Evolutionary conservation across 345 rosid genomes (phyloP).

Genomic region (Hypericum androsaemum): DNA sequence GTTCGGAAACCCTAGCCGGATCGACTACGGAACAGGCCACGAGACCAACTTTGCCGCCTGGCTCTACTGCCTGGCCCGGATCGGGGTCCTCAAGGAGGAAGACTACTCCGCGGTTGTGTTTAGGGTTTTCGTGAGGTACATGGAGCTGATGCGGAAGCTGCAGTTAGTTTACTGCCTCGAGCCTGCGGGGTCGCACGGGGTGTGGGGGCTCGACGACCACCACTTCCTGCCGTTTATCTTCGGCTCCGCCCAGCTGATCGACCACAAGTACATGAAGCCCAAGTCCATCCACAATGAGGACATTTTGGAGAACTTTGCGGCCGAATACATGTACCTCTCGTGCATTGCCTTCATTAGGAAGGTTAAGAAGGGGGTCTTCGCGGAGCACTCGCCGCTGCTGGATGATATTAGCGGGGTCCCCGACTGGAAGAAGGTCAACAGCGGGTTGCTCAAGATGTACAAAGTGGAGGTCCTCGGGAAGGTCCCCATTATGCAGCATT

Average conservation of each 20-base stretch:
- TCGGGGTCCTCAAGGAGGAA: conserved; percentile 62
- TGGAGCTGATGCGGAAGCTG: conserved; percentile 71
- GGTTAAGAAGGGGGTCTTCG: conserved; percentile 80
- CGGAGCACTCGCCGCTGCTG: conserved; percentile 83
- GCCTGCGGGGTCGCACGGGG: conserved; percentile 97
- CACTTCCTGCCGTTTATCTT: conserved; percentile 92
- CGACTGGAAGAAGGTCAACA: conserved; percentile 85
- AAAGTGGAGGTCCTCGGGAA: conserved; percentile 91
- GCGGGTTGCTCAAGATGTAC: conserved; percentile 87
- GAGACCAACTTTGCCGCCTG: conserved; percentile 89
- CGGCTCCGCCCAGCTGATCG: conserved; percentile 88
- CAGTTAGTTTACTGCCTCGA: conserved; percentile 70
- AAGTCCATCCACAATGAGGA: conserved; percentile 83
- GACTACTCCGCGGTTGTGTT: conserved; percentile 76
- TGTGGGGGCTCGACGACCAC: conserved; percentile 97
- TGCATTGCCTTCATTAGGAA: conserved; percentile 72
- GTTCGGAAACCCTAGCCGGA: conserved; percentile 78
- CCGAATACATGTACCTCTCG: conserved; percentile 72
- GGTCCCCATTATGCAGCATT: conserved; percentile 96
- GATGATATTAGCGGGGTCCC: conserved; percentile 95
- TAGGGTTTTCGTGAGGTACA: conserved; percentile 68
- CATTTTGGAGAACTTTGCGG: conserved; percentile 73
- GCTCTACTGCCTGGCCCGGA: conserved; percentile 79
- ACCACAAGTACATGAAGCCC: conserved; percentile 91
- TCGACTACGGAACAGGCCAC: conserved; percentile 86